Evolutionary conservation across 768 basidiomycete genomes (phyloP).

Genomic region (Russula ochroleuca): DNA sequence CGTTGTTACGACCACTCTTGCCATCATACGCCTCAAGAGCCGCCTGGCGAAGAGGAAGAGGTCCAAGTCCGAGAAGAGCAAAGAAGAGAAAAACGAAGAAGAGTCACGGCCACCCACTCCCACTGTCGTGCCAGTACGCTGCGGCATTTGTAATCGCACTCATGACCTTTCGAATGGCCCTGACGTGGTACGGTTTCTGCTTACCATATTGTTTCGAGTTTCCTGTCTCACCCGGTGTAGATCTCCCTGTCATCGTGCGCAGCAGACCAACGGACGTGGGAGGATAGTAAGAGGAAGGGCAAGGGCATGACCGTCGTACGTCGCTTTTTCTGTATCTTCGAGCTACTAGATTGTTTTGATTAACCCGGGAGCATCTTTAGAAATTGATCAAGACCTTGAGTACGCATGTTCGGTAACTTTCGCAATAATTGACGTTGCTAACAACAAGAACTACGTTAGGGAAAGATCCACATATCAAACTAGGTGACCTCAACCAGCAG

Average conservation of each 20-base stretch:
- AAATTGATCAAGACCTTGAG: slow-evolving; percentile 11
- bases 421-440: neutral
- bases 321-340: neutral
- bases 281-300: slow-evolving; percentile 14
- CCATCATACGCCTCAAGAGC: slow-evolving; percentile 7
- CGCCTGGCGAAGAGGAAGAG: neutral
- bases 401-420: neutral
- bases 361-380: neutral
- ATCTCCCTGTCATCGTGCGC: slow-evolving; percentile 21
- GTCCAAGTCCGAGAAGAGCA: neutral
- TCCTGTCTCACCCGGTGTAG: neutral
- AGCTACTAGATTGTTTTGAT: neutral
- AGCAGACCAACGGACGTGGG: slow-evolving; percentile 12
- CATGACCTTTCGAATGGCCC: slow-evolving; percentile 1
- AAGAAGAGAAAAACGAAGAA: neutral
- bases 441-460: neutral
- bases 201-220: neutral
- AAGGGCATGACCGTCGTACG: slow-evolving; percentile 22
- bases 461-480: slow-evolving; percentile 8
- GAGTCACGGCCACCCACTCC: neutral
- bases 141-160: neutral
- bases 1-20: neutral
- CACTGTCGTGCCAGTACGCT: neutral
- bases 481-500: slow-evolving; percentile 4
- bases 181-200: slow-evolving; percentile 6